Evolutionary conservation across 306 rosid genomes (phyloP).

Genomic region (Vigna mungo): DNA sequence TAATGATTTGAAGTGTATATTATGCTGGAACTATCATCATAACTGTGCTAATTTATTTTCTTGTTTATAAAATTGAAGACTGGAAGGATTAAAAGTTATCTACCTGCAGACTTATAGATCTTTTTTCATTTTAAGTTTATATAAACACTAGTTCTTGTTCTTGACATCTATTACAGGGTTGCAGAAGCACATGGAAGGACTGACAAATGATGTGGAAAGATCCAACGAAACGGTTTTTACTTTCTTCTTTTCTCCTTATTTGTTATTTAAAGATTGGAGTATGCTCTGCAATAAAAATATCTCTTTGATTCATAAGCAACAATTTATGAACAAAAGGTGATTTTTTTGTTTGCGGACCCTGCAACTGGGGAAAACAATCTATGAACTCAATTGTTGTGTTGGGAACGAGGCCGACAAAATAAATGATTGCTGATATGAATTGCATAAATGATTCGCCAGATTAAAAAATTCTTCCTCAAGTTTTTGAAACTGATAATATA

Average conservation of each 20-base stretch:
- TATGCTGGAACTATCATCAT: no score
- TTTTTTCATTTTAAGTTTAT: no score
- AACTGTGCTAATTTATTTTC: no score
- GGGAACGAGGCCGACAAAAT: background rate
- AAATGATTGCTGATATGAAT: background rate
- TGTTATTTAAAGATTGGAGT: slow-evolving; percentile 11
- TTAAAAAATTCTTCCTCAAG: background rate
- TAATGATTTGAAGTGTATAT: no score
- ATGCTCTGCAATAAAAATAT: background rate
- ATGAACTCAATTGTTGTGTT: background rate
- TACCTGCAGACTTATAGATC: no score
- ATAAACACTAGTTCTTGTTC: background rate
- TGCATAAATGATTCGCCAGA: background rate
- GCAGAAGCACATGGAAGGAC: slow-evolving; percentile 80
- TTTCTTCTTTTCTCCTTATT: slow-evolving; percentile 18
- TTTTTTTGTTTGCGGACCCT: background rate
- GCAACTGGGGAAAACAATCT: no score
- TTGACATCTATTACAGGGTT: slow-evolving; percentile 60
- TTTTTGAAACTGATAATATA: no score
- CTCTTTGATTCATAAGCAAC: slow-evolving; percentile 11
- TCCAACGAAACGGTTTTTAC: slow-evolving; percentile 83
- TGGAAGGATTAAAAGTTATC: no score
- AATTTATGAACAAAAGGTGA: background rate
- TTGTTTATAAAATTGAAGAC: no score
- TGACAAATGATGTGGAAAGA: slow-evolving; percentile 91